Percentiles rank a stretch among this genome's conserved stretches.
phyloP scores from a whole-genome alignment of 1,284 basidiomycete genomes.

The Earliella scabrosa region DNA sequence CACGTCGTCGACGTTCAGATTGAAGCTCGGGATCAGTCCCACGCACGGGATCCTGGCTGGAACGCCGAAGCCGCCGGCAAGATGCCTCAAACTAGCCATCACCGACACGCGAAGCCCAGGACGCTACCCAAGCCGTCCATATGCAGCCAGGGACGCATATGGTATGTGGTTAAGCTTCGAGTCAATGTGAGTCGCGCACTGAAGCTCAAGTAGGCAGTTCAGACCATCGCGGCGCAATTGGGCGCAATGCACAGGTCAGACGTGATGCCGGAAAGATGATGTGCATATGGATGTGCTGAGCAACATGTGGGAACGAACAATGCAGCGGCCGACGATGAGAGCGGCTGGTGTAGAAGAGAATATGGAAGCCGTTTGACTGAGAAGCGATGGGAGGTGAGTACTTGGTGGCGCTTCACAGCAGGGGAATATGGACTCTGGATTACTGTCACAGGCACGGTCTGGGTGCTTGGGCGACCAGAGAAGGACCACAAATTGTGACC shows the following conservation, averaged over 20 bases:
- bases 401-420: conserved; percentile 1
- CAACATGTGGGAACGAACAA: conserved; percentile 10
- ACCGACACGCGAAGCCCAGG: conserved; percentile 4
- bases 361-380: neutral
- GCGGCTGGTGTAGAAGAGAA: conserved; percentile 8
- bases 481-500: no score
- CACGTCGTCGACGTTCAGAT: neutral
- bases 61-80: conserved; percentile 14
- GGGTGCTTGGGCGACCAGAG: conserved; percentile 1
- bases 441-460: no score
- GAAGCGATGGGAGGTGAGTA: conserved; percentile 3
- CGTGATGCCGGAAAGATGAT: no score
- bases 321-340: conserved; percentile 6
- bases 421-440: no score
- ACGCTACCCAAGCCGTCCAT: conserved; percentile 14
- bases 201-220: neutral
- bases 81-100: neutral
- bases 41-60: neutral
- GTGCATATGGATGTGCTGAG: neutral
- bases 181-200: conserved; percentile 10
- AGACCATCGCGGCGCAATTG: conserved; percentile 3
- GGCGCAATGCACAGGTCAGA: conserved; percentile 13
- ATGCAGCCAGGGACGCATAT: conserved; percentile 7
- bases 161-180: conserved; percentile 21
- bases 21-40: conserved; percentile 4